These are phyloP conservation scores for Zychaea mexicana DNA, from an alignment of 371 early-diverging fungal species.

Conservation along the genomic window DNA sequence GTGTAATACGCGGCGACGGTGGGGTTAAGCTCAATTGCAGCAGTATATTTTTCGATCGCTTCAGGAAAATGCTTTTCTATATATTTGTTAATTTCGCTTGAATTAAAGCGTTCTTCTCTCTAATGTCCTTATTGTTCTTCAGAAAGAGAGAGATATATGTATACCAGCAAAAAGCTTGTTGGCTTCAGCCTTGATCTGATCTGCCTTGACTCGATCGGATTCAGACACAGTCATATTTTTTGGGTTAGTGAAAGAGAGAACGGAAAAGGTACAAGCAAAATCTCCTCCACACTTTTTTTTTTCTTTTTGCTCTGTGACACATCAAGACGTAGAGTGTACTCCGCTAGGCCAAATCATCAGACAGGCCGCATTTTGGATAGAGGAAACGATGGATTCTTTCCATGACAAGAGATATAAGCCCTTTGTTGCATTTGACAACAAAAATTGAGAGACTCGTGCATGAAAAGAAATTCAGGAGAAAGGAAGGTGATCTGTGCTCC, in stretches of 20 bases:
- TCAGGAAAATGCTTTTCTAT: slow-evolving; percentile 74
- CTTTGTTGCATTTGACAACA: no score
- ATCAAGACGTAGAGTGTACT: no score
- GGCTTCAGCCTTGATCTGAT: slow-evolving; percentile 74
- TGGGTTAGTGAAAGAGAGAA: background rate
- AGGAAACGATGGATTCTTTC: no score
- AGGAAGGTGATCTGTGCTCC: no score
- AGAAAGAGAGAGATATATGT: background rate
- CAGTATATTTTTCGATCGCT: slow-evolving; percentile 85
- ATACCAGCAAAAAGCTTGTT: slow-evolving; percentile 76
- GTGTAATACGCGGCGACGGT: slow-evolving; percentile 85
- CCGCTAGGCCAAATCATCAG: no score
- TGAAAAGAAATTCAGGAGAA: no score
- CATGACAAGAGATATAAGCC: no score
- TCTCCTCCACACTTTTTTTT: no score
- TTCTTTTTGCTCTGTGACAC: background rate
- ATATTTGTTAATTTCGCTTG: background rate
- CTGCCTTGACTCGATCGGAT: slow-evolving; percentile 55
- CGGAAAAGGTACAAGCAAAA: background rate
- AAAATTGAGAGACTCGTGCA: no score
- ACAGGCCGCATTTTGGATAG: no score
- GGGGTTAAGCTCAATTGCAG: slow-evolving; percentile 83
- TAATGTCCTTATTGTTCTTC: background rate
- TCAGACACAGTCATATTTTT: slow-evolving; percentile 31
- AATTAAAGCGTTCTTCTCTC: background rate